Conservation (phyloP, 2,329 filamentous ascomycete species). For the Neocucurbitaria cava region DNA sequence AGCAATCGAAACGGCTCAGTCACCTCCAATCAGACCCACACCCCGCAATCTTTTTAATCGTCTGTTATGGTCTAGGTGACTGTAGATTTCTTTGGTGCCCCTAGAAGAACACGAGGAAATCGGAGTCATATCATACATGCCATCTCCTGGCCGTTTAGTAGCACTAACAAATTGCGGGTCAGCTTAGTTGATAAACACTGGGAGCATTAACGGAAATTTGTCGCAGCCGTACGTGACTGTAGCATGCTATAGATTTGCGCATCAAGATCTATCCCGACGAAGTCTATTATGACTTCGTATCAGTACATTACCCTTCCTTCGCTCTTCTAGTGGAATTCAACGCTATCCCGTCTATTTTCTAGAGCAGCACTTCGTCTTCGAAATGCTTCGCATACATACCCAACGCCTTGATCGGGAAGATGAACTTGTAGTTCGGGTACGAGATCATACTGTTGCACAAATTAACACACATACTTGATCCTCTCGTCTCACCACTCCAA, state of each 20-base stretch:
- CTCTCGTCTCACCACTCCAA: slow-evolving; percentile 22
- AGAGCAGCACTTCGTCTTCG: slow-evolving; percentile 36
- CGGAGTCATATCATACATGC: too few species aligned
- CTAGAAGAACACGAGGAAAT: too few species aligned
- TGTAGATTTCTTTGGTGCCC: too few species aligned
- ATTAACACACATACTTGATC: slow-evolving; percentile 11
- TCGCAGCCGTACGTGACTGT: too few species aligned
- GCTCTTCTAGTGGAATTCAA: background rate
- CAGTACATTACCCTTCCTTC: background rate
- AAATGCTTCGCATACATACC: slow-evolving; percentile 75
- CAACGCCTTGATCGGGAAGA: slow-evolving; percentile 90
- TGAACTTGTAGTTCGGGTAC: slow-evolving; percentile 99
- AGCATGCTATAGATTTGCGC: too few species aligned
- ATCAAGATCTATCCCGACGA: too few species aligned
- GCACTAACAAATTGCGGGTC: too few species aligned
- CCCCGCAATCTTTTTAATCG: background rate
- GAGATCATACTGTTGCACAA: slow-evolving; percentile 78
- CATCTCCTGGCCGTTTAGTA: too few species aligned
- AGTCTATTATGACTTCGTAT: too few species aligned
- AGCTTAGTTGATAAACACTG: too few species aligned
- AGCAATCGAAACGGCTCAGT: background rate
- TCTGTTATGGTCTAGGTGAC: too few species aligned
- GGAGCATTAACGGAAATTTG: too few species aligned
- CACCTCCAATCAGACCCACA: background rate
- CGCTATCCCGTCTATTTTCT: background rate